Conservation (phyloP, 768 basidiomycete species). For the Punctularia strigosozonata region DNA sequence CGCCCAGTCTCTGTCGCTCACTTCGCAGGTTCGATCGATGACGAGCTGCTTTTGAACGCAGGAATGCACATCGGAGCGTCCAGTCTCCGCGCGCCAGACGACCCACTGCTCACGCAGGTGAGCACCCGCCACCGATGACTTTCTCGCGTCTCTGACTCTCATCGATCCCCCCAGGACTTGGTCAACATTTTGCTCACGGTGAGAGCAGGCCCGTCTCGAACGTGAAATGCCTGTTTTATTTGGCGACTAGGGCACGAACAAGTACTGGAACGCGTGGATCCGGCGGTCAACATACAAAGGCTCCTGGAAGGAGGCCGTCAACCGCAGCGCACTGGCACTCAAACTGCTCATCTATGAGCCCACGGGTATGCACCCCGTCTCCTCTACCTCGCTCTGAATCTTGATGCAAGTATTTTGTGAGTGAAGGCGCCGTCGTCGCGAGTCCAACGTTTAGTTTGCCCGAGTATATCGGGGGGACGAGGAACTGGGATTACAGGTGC, state of each 20-base stretch:
- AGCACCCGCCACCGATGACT: constrained; percentile 1
- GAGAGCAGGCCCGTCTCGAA: constrained; percentile 5
- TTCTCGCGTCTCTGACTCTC: background rate
- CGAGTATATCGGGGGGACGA: constrained; percentile 79
- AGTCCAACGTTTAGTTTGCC: constrained; percentile 93
- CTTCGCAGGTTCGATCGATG: constrained; percentile 9
- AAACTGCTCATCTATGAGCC: constrained; percentile 92
- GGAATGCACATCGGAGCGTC: constrained; percentile 33
- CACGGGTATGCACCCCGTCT: constrained; percentile 38
- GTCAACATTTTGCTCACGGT: constrained; percentile 47
- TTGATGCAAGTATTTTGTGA: constrained; percentile 4
- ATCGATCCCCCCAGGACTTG: constrained; percentile 35
- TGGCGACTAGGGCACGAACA: constrained; percentile 45
- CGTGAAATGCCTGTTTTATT: background rate
- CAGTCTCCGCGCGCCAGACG: constrained; percentile 40
- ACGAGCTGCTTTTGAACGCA: constrained; percentile 24
- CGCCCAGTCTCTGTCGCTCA: background rate
- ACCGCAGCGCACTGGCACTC: constrained; percentile 85
- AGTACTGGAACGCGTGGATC: constrained; percentile 87
- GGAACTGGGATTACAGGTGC: constrained; percentile 80
- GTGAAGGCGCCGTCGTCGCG: constrained; percentile 76
- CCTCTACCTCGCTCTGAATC: background rate
- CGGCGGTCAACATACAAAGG: constrained; percentile 82
- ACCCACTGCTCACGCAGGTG: constrained; percentile 64
- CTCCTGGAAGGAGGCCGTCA: constrained; percentile 91